These are phyloP conservation scores for Ophiostoma piceae DNA, from an alignment of 2,329 filamentous ascomycete species.

Conservation along the genomic window DNA sequence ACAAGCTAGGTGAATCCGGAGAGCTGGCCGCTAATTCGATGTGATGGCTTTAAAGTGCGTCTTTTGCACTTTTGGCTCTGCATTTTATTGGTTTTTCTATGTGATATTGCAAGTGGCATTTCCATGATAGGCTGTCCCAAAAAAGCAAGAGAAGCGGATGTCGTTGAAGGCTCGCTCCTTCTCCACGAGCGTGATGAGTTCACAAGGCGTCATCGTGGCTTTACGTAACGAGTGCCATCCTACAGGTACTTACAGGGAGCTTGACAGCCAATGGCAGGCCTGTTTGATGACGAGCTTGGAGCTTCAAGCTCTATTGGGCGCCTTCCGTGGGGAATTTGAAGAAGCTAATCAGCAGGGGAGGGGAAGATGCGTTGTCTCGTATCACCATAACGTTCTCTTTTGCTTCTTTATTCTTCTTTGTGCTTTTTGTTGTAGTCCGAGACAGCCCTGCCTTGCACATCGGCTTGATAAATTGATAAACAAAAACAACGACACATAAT, in stretches of 20 bases:
- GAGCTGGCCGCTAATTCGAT: neutral
- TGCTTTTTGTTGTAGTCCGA: too few species aligned
- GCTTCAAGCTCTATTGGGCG: neutral
- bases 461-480: too few species aligned
- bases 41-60: neutral
- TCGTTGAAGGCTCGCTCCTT: neutral
- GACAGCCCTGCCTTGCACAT: too few species aligned
- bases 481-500: too few species aligned
- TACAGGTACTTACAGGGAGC: neutral
- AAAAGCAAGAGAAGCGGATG: neutral
- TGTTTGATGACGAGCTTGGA: constrained; percentile 5
- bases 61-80: neutral
- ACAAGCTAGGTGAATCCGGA: neutral
- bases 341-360: too few species aligned
- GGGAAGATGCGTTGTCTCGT: too few species aligned
- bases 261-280: neutral
- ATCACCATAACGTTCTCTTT: too few species aligned
- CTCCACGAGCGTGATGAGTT: neutral
- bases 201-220: constrained; percentile 10
- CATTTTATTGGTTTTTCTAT: neutral
- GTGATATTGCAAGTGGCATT: neutral
- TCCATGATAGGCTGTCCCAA: neutral
- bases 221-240: constrained; percentile 8
- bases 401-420: too few species aligned
- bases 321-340: constrained; percentile 1